These are phyloP conservation scores for Microcos paniculata DNA, from an alignment of 345 rosid genomes.

Conservation along the genomic window DNA sequence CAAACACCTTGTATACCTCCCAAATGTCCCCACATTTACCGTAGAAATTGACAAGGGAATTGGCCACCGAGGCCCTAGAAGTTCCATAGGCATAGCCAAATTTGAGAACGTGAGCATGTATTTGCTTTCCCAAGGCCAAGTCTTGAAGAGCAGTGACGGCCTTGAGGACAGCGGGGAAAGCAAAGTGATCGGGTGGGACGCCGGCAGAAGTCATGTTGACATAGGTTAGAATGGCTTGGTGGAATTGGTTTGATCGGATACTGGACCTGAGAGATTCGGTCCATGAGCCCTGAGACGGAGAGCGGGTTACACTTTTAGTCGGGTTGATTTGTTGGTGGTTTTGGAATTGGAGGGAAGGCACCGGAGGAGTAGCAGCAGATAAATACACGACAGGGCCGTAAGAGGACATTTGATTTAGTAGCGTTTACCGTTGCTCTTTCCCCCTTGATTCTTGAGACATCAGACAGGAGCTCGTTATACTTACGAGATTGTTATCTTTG, in stretches of 20 bases:
- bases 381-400: neutral
- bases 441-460: neutral
- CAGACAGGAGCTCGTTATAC: too few relatives aligned
- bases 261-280: conserved; percentile 56
- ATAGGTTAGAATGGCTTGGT: conserved; percentile 64
- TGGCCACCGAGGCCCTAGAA: conserved; percentile 53
- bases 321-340: conserved; percentile 4
- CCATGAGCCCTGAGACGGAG: conserved; percentile 51
- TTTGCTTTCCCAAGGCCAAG: conserved; percentile 59
- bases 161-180: conserved; percentile 75
- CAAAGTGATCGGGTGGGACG: conserved; percentile 59
- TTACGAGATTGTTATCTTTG: too few relatives aligned
- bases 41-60: conserved; percentile 72
- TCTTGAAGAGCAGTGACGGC: conserved; percentile 58
- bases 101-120: conserved; percentile 79
- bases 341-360: conserved; percentile 2
- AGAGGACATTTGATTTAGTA: conserved; percentile 1
- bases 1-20: conserved; percentile 64
- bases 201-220: conserved; percentile 51
- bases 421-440: neutral
- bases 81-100: conserved; percentile 47
- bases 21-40: conserved; percentile 59
- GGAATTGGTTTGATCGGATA: conserved; percentile 56
- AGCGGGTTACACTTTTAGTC: neutral
- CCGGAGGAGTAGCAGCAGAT: neutral